Conservation (phyloP, 129 eudicot species). For the Arctium lappa region DNA sequence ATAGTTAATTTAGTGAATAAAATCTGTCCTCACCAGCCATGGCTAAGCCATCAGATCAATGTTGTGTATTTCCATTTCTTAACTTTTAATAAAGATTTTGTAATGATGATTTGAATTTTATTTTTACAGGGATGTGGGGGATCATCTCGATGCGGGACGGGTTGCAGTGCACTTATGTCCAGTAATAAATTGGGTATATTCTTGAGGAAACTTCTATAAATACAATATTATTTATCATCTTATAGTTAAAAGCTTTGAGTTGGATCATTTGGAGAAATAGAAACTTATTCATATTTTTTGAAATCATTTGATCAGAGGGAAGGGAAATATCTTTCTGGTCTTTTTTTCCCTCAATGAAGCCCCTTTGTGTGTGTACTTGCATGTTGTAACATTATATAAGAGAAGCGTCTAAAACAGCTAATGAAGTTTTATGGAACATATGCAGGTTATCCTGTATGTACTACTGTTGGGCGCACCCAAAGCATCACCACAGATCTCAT, state of each 20-base stretch:
- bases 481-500: constrained; percentile 49
- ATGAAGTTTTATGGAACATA: constrained; percentile 1
- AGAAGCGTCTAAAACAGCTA: constrained; percentile 1
- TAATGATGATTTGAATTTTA: constrained; percentile 17
- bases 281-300: neutral
- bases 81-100: neutral
- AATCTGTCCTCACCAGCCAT: neutral
- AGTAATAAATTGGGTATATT: constrained; percentile 52
- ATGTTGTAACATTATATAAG: neutral
- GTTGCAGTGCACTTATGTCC: constrained; percentile 84
- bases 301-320: neutral
- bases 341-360: no score
- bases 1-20: neutral
- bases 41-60: neutral
- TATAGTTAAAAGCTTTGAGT: constrained; percentile 3
- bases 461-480: constrained; percentile 60
- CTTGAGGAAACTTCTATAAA: constrained; percentile 3
- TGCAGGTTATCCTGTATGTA: constrained; percentile 88
- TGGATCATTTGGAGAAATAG: neutral
- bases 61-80: neutral
- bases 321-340: neutral
- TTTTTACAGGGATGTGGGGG: constrained; percentile 77
- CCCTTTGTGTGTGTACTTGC: neutral
- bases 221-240: constrained; percentile 1
- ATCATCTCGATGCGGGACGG: constrained; percentile 82